Evolutionary conservation across 768 basidiomycete genomes (phyloP).

Genomic region (Rhizopogon salebrosus): DNA sequence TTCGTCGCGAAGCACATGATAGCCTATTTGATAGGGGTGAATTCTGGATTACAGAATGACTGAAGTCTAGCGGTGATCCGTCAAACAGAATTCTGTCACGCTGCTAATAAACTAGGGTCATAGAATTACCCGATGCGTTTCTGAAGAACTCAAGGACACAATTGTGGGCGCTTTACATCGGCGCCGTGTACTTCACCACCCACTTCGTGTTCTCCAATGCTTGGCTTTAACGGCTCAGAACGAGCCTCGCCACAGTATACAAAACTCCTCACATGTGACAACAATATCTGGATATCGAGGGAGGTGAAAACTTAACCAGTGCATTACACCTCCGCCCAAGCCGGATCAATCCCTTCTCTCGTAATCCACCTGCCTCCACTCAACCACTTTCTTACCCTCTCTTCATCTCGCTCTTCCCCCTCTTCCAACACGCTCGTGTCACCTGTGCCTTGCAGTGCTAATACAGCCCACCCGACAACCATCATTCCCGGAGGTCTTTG

Average conservation of each 20-base stretch:
- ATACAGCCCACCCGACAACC: constrained; percentile 86
- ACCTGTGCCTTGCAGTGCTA: constrained; percentile 70
- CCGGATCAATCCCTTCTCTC: constrained; percentile 53
- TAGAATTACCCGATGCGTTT: too few relatives aligned
- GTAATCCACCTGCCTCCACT: constrained; percentile 53
- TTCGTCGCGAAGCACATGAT: too few relatives aligned
- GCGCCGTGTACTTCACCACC: too few relatives aligned
- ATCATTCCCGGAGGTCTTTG: constrained; percentile 97
- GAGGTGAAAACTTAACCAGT: background rate
- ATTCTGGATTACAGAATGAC: too few relatives aligned
- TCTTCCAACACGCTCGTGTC: constrained; percentile 70
- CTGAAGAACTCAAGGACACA: too few relatives aligned
- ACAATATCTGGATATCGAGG: background rate
- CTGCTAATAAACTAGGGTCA: too few relatives aligned
- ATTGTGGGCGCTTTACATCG: too few relatives aligned
- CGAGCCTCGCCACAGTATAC: background rate
- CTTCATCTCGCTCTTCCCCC: constrained; percentile 35
- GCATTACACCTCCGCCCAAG: constrained; percentile 28
- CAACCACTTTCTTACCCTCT: constrained; percentile 57
- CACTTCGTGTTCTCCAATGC: too few relatives aligned
- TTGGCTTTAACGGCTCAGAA: too few relatives aligned
- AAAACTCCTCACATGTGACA: background rate
- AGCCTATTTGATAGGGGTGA: too few relatives aligned
- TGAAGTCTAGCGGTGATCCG: too few relatives aligned
- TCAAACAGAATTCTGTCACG: too few relatives aligned